Evolutionary conservation across 306 rosid species (phyloP).

Genomic region (Abrus precatorius): DNA sequence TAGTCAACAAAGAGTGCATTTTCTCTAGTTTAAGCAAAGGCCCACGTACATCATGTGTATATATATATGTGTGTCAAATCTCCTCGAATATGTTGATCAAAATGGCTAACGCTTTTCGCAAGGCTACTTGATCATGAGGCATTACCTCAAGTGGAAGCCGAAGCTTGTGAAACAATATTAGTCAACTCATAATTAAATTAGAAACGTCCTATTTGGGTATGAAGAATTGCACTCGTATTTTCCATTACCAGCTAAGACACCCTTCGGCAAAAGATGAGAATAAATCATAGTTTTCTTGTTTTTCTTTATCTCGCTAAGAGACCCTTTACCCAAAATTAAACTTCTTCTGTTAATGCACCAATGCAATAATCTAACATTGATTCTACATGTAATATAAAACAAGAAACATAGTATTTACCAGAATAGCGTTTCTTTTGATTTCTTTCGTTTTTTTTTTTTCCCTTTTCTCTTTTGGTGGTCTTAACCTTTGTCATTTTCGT

Average conservation of each 20-base stretch:
- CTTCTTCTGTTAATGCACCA: background rate
- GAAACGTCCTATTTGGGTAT: too few species aligned
- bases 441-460: too few species aligned
- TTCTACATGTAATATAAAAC: background rate
- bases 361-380: background rate
- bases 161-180: background rate
- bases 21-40: constrained; percentile 18
- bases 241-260: too few species aligned
- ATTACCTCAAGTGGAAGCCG: background rate
- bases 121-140: background rate
- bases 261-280: too few species aligned
- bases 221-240: too few species aligned
- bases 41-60: too few species aligned
- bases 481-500: too few species aligned
- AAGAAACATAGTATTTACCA: background rate
- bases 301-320: background rate
- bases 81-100: background rate
- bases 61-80: too few species aligned
- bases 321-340: background rate
- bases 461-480: too few species aligned
- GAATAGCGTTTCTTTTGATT: background rate
- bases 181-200: background rate
- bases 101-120: constrained; percentile 11
- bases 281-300: background rate
- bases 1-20: constrained; percentile 9